Evolutionary conservation across 2,329 filamentous ascomycete species (phyloP), one percentile per base, ranked within the genome.

Genomic region (Rhexocercosporidium sp.): DNA sequence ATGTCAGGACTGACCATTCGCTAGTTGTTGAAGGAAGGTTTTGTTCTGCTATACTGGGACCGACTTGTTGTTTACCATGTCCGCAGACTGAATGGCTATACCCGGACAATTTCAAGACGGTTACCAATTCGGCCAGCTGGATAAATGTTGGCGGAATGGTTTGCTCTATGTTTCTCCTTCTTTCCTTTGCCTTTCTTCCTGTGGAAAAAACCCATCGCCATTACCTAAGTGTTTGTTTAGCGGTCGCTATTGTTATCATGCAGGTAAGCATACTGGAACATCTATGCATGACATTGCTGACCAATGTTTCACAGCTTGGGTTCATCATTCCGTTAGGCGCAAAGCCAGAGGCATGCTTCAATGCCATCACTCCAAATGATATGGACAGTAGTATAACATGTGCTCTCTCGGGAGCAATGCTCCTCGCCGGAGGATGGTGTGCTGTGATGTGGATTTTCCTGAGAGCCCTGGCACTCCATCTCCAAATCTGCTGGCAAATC

Each of bases 401-500:
- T 77, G 96, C 94, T 5, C 91, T 94, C 67, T 97, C 94, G 0
- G 96, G 96, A 11, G 86, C 93, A 1, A 90, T 97, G 71, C 82
- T 99, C 60, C 86, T 98, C 60, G 87, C 94, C 34, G 96, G 96
- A 62, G 96, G 94, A 51, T 92, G 94, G 85, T 86, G 88, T 34
- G 92, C 90, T 54, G 88, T 93, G 37, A 89, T 97, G 79, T 99
- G 96, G 95, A 88, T 94, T 70, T 97, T 97, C 77, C 85, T 97
- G 68, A 89, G 96, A 70, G 92, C 95, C 0, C 81, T 98, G 39
- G 97, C 94, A 4, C 90, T 99, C 74, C 96, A 99, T 79, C 88
- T 99, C 29, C 96, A 98, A 79, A 97, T 99, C 71, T 97, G 94
- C 83, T 99, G 96, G 96, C 94, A 98, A 78, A 86, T 96, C 39